Evolutionary conservation across 192 early-diverging fungal species (phyloP).

Genomic region (Funneliformis geosporum): DNA sequence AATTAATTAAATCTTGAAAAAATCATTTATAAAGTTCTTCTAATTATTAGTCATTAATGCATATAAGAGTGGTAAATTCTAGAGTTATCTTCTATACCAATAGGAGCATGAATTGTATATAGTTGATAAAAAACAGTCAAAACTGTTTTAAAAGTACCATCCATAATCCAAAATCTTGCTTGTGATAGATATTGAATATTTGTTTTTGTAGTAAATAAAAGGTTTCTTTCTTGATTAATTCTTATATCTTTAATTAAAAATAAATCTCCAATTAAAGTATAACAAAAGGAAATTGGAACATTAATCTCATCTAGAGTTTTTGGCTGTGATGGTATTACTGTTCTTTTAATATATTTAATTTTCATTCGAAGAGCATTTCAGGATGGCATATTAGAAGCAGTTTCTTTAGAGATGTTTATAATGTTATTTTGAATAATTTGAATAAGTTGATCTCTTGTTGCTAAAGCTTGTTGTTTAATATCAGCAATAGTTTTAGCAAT

Average conservation of each 20-base stretch:
- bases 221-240: not conserved
- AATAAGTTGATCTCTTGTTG: not conserved
- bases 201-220: constrained; percentile 16
- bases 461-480: not conserved
- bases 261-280: not conserved
- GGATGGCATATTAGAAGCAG: not conserved
- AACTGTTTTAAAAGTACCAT: constrained; percentile 14
- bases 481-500: not conserved
- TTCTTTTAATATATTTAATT: not conserved
- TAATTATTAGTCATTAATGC: not conserved
- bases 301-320: constrained; percentile 9
- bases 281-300: not conserved
- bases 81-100: constrained; percentile 2
- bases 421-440: constrained; percentile 12
- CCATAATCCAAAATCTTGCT: constrained; percentile 4
- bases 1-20: constrained; percentile 6
- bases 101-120: constrained; percentile 2
- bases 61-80: not conserved
- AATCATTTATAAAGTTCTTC: not conserved
- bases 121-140: not conserved
- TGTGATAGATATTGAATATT: constrained; percentile 3
- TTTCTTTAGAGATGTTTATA: not conserved
- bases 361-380: not conserved
- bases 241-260: not conserved
- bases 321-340: not conserved